phyloP scores from a whole-genome alignment of 1,284 basidiomycete genomes.

The Cryptococcus neoformans region DNA sequence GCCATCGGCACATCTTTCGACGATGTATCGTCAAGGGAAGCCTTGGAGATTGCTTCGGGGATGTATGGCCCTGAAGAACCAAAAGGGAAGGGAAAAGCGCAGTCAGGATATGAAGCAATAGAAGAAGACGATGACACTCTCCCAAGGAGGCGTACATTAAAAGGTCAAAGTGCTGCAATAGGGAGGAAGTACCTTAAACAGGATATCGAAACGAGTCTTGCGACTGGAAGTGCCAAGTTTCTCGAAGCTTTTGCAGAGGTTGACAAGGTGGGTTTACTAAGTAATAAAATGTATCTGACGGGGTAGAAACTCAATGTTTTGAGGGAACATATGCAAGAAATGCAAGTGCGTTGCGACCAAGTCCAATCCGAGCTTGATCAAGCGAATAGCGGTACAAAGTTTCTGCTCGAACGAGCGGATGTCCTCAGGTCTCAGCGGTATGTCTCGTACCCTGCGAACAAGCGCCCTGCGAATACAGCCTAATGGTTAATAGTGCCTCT shows the following conservation, averaged over 20 bases:
- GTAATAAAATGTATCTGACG: neutral
- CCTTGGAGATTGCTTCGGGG: slow-evolving; percentile 75
- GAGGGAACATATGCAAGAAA: slow-evolving; percentile 68
- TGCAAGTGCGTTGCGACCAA: slow-evolving; percentile 77
- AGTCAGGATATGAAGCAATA: slow-evolving; percentile 24
- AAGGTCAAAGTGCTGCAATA: slow-evolving; percentile 51
- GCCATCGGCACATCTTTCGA: slow-evolving; percentile 76
- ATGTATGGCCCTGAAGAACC: slow-evolving; percentile 43
- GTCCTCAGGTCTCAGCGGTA: slow-evolving; percentile 77
- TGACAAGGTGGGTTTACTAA: slow-evolving; percentile 63
- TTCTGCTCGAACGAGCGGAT: slow-evolving; percentile 81
- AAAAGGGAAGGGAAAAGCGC: slow-evolving; percentile 46
- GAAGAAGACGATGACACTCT: slow-evolving; percentile 10
- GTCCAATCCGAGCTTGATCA: slow-evolving; percentile 72
- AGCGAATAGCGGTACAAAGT: slow-evolving; percentile 74
- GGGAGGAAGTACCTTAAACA: slow-evolving; percentile 74
- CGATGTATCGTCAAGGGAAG: slow-evolving; percentile 72
- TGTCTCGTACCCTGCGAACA: slow-evolving; percentile 19
- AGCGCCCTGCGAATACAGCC: neutral
- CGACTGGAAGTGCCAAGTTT: slow-evolving; percentile 75
- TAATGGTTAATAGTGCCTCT: slow-evolving; percentile 52
- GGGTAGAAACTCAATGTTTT: slow-evolving; percentile 71
- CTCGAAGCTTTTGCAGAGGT: slow-evolving; percentile 78
- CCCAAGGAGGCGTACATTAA: slow-evolving; percentile 27
- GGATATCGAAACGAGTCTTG: slow-evolving; percentile 77